Evolutionary conservation across 140 eudicot genomes (phyloP), one percentile per base, ranked within the genome.

Genomic region (Stevia rebaudiana): DNA sequence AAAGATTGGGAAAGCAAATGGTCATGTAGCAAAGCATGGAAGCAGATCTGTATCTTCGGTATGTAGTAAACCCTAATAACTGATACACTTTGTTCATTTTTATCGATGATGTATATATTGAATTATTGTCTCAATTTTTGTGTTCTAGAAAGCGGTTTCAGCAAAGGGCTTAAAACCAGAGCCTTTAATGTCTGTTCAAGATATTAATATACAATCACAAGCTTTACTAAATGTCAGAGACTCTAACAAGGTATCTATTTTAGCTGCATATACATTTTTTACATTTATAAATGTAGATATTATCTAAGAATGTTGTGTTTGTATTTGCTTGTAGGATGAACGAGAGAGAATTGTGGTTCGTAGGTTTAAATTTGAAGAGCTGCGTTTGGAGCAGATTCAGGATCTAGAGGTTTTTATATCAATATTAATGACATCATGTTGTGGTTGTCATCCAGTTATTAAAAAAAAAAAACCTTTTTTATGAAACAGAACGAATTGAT

Each of bases 381-480:
- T 83, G 64, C 99, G 99, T 23, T 15, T 89, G 61, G 99, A 94
- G 80, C 99, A 94, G 75, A 84, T 89, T 67, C 99, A 88, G 71
- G 97, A 94, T 70, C 94, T 94, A 47, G 97, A 94, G 99, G 99
- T 94, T 73, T 67, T 23, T 73, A 58, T 41, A 21, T 33, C 35
- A 60, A n/a, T 37, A 16, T 43, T 41, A 51, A 35, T 55, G 43
- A 53, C 70, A 18, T 12, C 11, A 19, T 40, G 23, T 22, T 36
- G 40, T 33, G 65, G 51, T 30, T 16, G 46, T 16, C 44, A 35
- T 30, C 51, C 3, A 72, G 63, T 36, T 28, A 2, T 53, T 44
- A 21, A 33, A 42, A 15, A 7, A 15, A 7, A 11, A 18, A 16
- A 16, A n/a, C 8, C 22, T 9, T 11, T 52, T 12, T 61, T 12